Evolutionary conservation across 495 filamentous ascomycete genomes (phyloP).

Genomic region (Penicillium paxilli): DNA sequence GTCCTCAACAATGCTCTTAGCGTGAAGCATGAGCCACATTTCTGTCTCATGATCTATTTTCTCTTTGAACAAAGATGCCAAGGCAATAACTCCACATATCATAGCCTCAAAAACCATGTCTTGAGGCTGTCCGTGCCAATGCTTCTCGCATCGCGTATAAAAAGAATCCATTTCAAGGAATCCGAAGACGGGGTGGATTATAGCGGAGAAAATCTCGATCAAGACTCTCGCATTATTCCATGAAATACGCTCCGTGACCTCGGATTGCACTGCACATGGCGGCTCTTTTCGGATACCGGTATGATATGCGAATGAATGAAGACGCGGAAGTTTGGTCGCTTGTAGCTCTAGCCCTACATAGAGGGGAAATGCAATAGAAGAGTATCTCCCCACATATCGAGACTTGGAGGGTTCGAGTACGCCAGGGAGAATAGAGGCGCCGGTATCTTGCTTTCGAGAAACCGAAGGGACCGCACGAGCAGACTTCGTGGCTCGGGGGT

Average conservation of each 20-base stretch:
- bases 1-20: slow-evolving; percentile 37
- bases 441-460: slow-evolving; percentile 3
- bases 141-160: slow-evolving; percentile 17
- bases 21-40: slow-evolving; percentile 29
- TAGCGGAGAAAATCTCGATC: slow-evolving; percentile 33
- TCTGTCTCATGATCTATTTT: slow-evolving; percentile 21
- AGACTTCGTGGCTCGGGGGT: neutral
- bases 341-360: slow-evolving; percentile 41
- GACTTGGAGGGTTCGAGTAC: slow-evolving; percentile 25
- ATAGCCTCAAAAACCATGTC: slow-evolving; percentile 32
- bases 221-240: slow-evolving; percentile 23
- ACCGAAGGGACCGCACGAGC: neutral
- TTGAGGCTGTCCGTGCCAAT: slow-evolving; percentile 26
- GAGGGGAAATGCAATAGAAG: slow-evolving; percentile 42
- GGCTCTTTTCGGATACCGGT: slow-evolving; percentile 34
- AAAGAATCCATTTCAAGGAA: slow-evolving; percentile 36
- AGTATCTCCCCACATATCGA: slow-evolving; percentile 39
- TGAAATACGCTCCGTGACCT: slow-evolving; percentile 23
- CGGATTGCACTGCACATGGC: slow-evolving; percentile 6
- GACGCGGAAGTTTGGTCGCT: slow-evolving; percentile 35
- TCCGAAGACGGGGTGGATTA: slow-evolving; percentile 38
- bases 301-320: slow-evolving; percentile 50
- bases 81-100: slow-evolving; percentile 32
- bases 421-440: slow-evolving; percentile 12
- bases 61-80: slow-evolving; percentile 34